Percentiles rank a stretch among this genome's conserved stretches.
phyloP scores from a whole-genome alignment of 805 yeast genomes.

The Wickerhamiella shivajii region DNA sequence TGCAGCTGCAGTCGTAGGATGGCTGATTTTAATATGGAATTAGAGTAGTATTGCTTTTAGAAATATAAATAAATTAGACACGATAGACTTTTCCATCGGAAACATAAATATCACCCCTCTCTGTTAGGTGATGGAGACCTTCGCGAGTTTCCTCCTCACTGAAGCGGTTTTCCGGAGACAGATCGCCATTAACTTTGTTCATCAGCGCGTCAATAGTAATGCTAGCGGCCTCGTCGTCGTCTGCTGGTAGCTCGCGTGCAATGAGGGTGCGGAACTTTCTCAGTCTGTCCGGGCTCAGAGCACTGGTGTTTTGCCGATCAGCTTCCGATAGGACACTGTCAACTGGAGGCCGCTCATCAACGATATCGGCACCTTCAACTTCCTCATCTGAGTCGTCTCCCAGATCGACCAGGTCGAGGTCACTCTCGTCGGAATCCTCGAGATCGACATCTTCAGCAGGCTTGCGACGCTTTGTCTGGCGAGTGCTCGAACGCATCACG shows the following conservation, averaged over 20 bases:
- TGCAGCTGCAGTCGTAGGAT: no score
- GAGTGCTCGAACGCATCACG: constrained; percentile 27
- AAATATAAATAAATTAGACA: constrained; percentile 8
- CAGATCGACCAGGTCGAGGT: constrained; percentile 26
- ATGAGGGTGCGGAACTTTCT: constrained; percentile 38
- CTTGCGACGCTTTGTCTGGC: constrained; percentile 20
- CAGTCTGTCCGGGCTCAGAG: constrained; percentile 17
- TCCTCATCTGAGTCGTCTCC: constrained; percentile 23
- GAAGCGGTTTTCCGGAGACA: constrained; percentile 29
- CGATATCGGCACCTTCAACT: constrained; percentile 19
- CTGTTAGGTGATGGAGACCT: constrained; percentile 26
- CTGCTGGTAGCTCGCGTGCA: constrained; percentile 34
- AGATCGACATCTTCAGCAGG: constrained; percentile 14
- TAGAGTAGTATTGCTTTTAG: no score
- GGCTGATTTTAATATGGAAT: no score
- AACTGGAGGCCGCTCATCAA: constrained; percentile 3
- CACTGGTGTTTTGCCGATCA: neutral
- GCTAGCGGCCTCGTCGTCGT: constrained; percentile 32
- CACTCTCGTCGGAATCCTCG: constrained; percentile 25
- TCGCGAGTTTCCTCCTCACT: constrained; percentile 25
- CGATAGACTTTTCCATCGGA: constrained; percentile 19
- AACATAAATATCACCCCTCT: constrained; percentile 25
- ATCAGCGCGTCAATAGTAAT: constrained; percentile 28
- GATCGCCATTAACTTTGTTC: constrained; percentile 30
- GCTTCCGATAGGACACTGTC: neutral